These are phyloP conservation scores for Pyricularia sp. DNA, from an alignment of 2,329 filamentous ascomycete genomes.

Conservation along the genomic window DNA sequence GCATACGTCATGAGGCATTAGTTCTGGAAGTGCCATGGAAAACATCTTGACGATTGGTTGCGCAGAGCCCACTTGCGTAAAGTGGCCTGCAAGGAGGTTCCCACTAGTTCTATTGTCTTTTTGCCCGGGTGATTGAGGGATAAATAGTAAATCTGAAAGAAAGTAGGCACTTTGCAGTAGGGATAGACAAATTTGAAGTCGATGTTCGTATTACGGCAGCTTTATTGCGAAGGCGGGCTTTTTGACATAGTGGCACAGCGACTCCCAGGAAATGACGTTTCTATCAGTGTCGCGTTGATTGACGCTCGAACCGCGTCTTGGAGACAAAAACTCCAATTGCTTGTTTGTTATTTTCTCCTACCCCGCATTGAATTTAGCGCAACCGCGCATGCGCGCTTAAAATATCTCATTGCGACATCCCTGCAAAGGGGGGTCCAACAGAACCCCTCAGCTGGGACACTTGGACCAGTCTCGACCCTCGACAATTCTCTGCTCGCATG, in stretches of 20 bases:
- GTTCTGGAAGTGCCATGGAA: conserved; percentile 45
- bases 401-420: not conserved
- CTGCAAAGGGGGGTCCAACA: not conserved
- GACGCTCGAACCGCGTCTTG: not conserved
- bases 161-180: not conserved
- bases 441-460: not conserved
- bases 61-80: not conserved
- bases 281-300: not conserved
- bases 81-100: not conserved
- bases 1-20: conserved; percentile 58
- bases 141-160: not conserved
- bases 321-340: not conserved
- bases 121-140: not conserved
- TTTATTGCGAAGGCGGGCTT: not conserved
- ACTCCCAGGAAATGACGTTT: not conserved
- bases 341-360: not conserved
- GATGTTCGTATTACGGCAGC: not conserved
- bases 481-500: not conserved
- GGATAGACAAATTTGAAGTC: not conserved
- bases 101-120: not conserved
- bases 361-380: not conserved
- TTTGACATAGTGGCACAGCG: not conserved
- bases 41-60: conserved; percentile 32
- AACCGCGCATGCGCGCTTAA: not conserved
- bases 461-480: not conserved